Evolutionary conservation across 441 rosid species (phyloP).

Genomic region (Euphorbia schlechtendalii): DNA sequence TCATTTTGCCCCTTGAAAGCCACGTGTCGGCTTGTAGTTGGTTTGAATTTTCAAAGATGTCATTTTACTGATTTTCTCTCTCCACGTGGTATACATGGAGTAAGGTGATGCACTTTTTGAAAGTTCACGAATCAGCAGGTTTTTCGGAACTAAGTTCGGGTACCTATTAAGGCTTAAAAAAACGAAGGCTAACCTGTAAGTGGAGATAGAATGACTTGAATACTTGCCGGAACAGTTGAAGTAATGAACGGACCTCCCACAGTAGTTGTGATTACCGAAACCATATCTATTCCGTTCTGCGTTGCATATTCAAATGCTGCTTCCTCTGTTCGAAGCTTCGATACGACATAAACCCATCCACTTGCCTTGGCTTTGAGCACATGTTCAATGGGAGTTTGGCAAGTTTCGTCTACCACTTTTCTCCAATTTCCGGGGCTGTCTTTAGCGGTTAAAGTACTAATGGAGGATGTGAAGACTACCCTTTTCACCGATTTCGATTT

Average conservation of each 20-base stretch:
- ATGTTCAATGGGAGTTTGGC: constrained; percentile 42
- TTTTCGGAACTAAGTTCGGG: no score
- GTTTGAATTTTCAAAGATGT: no score
- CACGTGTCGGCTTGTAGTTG: no score
- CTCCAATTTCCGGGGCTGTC: constrained; percentile 49
- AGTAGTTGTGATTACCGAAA: constrained; percentile 63
- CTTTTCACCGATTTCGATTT: constrained; percentile 57
- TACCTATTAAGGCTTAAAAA: no score
- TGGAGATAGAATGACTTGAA: constrained; percentile 68
- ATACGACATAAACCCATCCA: constrained; percentile 84
- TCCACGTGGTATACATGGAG: no score
- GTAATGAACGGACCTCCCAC: constrained; percentile 71
- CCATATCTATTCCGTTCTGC: constrained; percentile 51
- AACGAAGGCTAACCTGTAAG: constrained; percentile 36
- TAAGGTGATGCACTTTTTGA: no score
- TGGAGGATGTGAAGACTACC: constrained; percentile 81
- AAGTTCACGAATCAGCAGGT: no score
- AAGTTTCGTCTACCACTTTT: constrained; percentile 56
- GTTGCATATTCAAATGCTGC: constrained; percentile 61
- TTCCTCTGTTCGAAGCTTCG: constrained; percentile 64
- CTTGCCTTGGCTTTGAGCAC: constrained; percentile 54
- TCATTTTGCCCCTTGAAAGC: no score
- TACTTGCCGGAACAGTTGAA: constrained; percentile 54
- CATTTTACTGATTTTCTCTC: no score
- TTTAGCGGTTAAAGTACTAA: constrained; percentile 69